Evolutionary conservation across 306 rosid genomes (phyloP), one percentile per base, ranked within the genome.

Genomic region (Lupinus albus): DNA sequence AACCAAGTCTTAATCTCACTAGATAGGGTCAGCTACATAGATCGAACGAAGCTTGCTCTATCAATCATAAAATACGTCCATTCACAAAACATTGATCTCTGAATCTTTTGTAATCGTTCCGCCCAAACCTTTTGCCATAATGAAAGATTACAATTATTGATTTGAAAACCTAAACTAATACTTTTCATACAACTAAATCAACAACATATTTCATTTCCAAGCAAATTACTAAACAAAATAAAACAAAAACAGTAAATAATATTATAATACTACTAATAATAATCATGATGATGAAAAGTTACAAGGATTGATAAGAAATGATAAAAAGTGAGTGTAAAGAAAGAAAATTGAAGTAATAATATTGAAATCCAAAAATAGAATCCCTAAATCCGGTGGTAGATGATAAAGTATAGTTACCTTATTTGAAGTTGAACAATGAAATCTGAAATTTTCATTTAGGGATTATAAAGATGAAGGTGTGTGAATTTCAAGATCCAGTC

Each of bases 381-480:
- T 6, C 8, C 11, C 0, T 2, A 61, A 59, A 56, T 14, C 48
- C 64, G 68, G 52, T 8, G 2, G 2, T 35, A 10, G 60, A 45
- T 62, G 60, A 45, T 62, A 42, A 61, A 48, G 3, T 33, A 36
- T 42, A 61, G 54, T 33, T 82, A 87, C 91, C 88, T 60, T 71
- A 67, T 7, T 25, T 51, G 25, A 10, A 41, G 68, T 77, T 69
- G 60, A 35, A 35, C 82, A 71, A 58, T 85, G 1, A 15, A 4
- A 68, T 3, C 41, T 18, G 76, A 79, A 78, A 81, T 77, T 1
- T 13, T 32, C 61, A 50, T 49, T 41, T 41, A 35, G 50, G 61
- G 53, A 39, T 39, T 8, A 2, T 5, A 28, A 9, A 1, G 16
- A 14, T 36, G 36, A 32, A 32, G 10, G 60, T 56, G 56, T 41